Percentiles rank a stretch among this genome's conserved stretches.
Conservation (phyloP, 257 asterid genomes). For the Ligustrum vulgare region DNA sequence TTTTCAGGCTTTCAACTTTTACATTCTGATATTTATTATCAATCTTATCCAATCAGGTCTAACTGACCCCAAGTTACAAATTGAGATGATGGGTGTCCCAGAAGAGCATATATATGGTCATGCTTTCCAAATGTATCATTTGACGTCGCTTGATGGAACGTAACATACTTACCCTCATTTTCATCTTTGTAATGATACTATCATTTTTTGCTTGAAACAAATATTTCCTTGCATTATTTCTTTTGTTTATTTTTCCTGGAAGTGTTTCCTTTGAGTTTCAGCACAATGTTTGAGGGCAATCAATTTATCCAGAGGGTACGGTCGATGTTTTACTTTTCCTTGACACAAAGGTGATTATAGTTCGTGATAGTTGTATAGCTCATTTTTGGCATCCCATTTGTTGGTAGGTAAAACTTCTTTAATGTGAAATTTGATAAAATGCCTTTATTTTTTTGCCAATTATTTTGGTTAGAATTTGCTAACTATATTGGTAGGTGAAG, state of each 20-base stretch:
- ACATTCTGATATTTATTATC: constrained; percentile 7
- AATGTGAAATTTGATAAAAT: too few relatives aligned
- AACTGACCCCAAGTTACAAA: constrained; percentile 75
- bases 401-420: too few relatives aligned
- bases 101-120: constrained; percentile 83
- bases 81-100: constrained; percentile 91
- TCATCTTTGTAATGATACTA: background rate
- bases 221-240: constrained; percentile 5
- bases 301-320: constrained; percentile 96
- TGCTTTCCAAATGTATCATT: constrained; percentile 90
- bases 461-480: too few relatives aligned
- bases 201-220: constrained; percentile 15
- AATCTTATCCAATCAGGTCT: constrained; percentile 47
- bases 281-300: constrained; percentile 97
- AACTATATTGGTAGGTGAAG: too few relatives aligned
- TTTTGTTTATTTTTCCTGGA: constrained; percentile 6
- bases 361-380: background rate
- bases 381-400: background rate
- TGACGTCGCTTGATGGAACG: constrained; percentile 89
- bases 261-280: constrained; percentile 92
- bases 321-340: constrained; percentile 95
- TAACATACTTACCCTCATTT: constrained; percentile 31
- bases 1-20: background rate
- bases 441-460: too few relatives aligned
- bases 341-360: constrained; percentile 62